Evolutionary conservation across 1,284 basidiomycete genomes (phyloP).

Genomic region (Cutaneotrichosporon mucoides): DNA sequence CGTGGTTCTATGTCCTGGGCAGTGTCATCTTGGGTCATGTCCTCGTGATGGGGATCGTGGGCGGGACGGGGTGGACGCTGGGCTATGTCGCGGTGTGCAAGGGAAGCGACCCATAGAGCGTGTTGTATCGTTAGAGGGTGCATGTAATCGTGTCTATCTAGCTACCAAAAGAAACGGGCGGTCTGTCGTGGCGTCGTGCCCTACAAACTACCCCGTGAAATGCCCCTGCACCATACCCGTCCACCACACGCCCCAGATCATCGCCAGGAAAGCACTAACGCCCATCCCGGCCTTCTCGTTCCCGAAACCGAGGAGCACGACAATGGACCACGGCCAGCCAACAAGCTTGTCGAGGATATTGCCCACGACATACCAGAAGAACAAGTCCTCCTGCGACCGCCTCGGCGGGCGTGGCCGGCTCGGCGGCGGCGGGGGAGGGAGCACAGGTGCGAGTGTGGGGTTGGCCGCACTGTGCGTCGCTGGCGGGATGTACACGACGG

Average conservation of each 20-base stretch:
- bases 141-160: background rate
- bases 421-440: slow-evolving; percentile 29
- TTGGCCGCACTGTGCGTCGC: slow-evolving; percentile 24
- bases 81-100: slow-evolving; percentile 24
- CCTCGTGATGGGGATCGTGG: slow-evolving; percentile 70
- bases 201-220: background rate
- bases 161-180: too few relatives aligned
- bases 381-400: slow-evolving; percentile 21
- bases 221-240: slow-evolving; percentile 23
- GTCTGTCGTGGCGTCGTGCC: too few relatives aligned
- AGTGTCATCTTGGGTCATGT: slow-evolving; percentile 71
- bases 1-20: slow-evolving; percentile 62
- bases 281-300: slow-evolving; percentile 39
- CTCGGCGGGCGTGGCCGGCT: slow-evolving; percentile 25
- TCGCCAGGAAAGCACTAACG: slow-evolving; percentile 38
- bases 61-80: slow-evolving; percentile 62
- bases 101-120: background rate
- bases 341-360: slow-evolving; percentile 33
- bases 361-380: slow-evolving; percentile 29
- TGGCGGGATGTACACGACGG: slow-evolving; percentile 36
- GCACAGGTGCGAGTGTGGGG: slow-evolving; percentile 33
- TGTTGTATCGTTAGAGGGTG: too few relatives aligned
- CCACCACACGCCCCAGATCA: slow-evolving; percentile 46
- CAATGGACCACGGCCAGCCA: slow-evolving; percentile 40
- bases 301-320: slow-evolving; percentile 42